Base-by-base conservation (phyloP, 2,329 filamentous ascomycete genomes). In the Amylocarpus encephaloides region DNA sequence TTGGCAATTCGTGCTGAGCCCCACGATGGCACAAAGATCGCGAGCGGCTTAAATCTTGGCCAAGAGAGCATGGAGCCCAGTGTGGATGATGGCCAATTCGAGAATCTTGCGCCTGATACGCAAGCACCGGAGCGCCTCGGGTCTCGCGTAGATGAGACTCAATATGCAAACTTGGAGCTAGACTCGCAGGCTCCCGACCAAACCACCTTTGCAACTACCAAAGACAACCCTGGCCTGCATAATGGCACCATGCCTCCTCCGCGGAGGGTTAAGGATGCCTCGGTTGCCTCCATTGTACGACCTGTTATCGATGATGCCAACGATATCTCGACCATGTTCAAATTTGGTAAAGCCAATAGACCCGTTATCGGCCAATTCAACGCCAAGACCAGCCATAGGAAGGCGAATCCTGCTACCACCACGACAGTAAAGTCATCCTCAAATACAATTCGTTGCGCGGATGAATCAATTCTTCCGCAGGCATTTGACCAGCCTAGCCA, bases 31-130 rank as follows among this genome's bases (percentile, higher is more conserved):
- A 11, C 6, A 39, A 15, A 15, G 19, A 10, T n/a, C 4, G 15
- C n/a, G 3, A 13, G 13, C 10, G 18, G 7, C 10, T 11, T 7
- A 13, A 10, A 30, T 13, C 7, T 15, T 11, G 5, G 3, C 11
- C 18, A 46, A 43, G 40, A 52, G 3, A 57, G 45, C 43, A 39
- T 49, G 32, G 18, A 10, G 43, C 57, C 56, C 15, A 6, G 53
- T 2, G 32, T 59, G 13, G 54, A 41, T 22, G 59, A 63, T 9
- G 55, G 58, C 16, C 62, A 65, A 44, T 59, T 43, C 36, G 44
- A 36, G 18, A 15, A 9, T 12, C 33, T 64, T 5, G 61, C 63
- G 45, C 32, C 44, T 33, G 59, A 61, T 16, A 56, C 53, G 11
- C 59, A 61, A 49, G 53, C 46, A 15, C 53, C 47, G 43, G 52